Evolutionary conservation across 1,139 yeast species (phyloP).

Genomic region (Dujonia santamariae): DNA sequence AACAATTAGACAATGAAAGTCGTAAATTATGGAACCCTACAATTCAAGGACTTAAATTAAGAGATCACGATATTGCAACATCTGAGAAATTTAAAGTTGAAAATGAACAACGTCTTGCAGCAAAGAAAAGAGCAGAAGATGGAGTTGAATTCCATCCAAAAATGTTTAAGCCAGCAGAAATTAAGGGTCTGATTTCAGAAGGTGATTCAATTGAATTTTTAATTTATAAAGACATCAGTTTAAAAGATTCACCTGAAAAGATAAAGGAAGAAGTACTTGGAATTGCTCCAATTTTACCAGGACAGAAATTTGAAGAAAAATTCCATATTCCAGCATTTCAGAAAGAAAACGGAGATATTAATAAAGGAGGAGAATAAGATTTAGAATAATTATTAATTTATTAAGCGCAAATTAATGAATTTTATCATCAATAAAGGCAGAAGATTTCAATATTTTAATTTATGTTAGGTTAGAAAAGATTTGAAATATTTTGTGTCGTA

Average conservation of each 20-base stretch:
- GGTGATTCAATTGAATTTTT: conserved; percentile 47
- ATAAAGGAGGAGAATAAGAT: conserved; percentile 31
- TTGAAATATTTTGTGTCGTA: too few species aligned
- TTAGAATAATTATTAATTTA: neutral
- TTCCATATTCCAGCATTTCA: conserved; percentile 69
- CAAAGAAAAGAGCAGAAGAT: conserved; percentile 71
- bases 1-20: conserved; percentile 81
- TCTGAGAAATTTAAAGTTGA: conserved; percentile 85
- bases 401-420: conserved; percentile 1
- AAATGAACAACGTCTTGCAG: conserved; percentile 70
- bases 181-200: conserved; percentile 22
- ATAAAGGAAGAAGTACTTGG: conserved; percentile 56
- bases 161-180: conserved; percentile 43
- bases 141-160: conserved; percentile 82
- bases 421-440: neutral
- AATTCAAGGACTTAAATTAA: conserved; percentile 65
- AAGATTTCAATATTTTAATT: neutral
- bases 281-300: conserved; percentile 74
- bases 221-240: conserved; percentile 53
- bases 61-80: conserved; percentile 83
- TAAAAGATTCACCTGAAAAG: conserved; percentile 42
- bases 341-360: too few species aligned
- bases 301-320: conserved; percentile 60
- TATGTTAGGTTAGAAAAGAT: neutral
- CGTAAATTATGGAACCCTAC: conserved; percentile 82